Percentiles rank a stretch among this genome's conserved stretches.
Conservation (phyloP, 257 asterid species). For the Ajuga chamaepitys region DNA sequence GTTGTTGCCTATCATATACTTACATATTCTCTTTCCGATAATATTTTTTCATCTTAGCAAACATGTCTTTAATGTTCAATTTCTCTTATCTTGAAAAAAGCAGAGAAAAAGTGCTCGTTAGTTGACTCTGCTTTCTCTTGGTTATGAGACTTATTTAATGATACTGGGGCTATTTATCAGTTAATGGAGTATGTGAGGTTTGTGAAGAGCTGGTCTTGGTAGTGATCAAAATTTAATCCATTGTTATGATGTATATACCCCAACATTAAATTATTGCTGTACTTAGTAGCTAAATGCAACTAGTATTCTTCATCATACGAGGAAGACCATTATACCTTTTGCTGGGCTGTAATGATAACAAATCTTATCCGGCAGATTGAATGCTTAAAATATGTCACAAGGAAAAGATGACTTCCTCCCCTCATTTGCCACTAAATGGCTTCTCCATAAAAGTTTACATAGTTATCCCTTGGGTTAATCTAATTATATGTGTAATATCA, state of each 20-base stretch:
- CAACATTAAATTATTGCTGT: background rate
- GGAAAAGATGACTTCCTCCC: background rate
- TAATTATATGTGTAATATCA: background rate
- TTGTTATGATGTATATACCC: background rate
- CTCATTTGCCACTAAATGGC: background rate
- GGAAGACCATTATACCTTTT: background rate
- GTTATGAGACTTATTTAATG: background rate
- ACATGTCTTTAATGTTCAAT: background rate
- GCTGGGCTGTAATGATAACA: background rate
- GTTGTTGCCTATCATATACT: background rate
- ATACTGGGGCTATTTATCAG: background rate
- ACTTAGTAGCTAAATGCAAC: background rate
- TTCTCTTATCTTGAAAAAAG: background rate
- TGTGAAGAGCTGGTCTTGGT: background rate
- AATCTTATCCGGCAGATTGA: background rate
- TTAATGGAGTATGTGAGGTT: background rate
- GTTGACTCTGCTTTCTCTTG: background rate
- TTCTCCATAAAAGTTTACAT: background rate
- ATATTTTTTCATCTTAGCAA: background rate
- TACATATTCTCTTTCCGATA: background rate
- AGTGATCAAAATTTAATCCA: background rate
- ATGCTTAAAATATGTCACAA: background rate
- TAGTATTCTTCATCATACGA: background rate
- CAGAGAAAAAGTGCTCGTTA: background rate
- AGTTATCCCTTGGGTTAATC: background rate